Percentiles rank a stretch among this genome's conserved stretches.
Evolutionary conservation across 768 basidiomycete species (phyloP).

Genomic region (Coprinopsis sp.): DNA sequence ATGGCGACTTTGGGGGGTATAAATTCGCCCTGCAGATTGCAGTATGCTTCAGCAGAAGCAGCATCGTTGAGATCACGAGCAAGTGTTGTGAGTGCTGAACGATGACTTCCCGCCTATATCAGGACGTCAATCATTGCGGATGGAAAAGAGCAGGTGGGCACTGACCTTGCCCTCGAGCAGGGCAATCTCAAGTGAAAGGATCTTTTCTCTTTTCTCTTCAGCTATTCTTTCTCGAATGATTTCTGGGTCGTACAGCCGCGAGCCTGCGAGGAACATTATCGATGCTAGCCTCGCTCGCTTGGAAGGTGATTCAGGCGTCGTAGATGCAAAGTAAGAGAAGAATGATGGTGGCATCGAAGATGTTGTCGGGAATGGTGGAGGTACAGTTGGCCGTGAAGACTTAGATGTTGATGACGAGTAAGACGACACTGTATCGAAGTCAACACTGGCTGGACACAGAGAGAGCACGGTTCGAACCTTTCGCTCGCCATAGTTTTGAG

Average conservation of each 20-base stretch:
- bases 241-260: constrained; percentile 58
- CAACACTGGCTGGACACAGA: constrained; percentile 1
- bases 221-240: constrained; percentile 27
- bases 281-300: constrained; percentile 72
- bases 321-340: constrained; percentile 74
- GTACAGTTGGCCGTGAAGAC: constrained; percentile 2
- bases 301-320: constrained; percentile 72
- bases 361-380: not conserved
- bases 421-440: constrained; percentile 37
- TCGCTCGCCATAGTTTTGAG: constrained; percentile 66
- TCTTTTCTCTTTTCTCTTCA: constrained; percentile 33
- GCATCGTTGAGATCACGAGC: constrained; percentile 69
- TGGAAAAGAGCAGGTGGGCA: not conserved
- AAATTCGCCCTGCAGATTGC: constrained; percentile 73
- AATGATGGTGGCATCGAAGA: constrained; percentile 34
- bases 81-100: constrained; percentile 59
- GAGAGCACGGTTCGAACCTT: constrained; percentile 38
- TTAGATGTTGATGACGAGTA: constrained; percentile 34
- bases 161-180: constrained; percentile 75
- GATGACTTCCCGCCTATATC: constrained; percentile 44
- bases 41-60: constrained; percentile 81
- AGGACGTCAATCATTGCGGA: not conserved
- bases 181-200: constrained; percentile 69
- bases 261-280: constrained; percentile 77
- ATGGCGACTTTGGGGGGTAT: constrained; percentile 56